These are phyloP conservation scores for Exophiala sideris DNA, from an alignment of 2,329 filamentous ascomycete species.

Conservation along the genomic window DNA sequence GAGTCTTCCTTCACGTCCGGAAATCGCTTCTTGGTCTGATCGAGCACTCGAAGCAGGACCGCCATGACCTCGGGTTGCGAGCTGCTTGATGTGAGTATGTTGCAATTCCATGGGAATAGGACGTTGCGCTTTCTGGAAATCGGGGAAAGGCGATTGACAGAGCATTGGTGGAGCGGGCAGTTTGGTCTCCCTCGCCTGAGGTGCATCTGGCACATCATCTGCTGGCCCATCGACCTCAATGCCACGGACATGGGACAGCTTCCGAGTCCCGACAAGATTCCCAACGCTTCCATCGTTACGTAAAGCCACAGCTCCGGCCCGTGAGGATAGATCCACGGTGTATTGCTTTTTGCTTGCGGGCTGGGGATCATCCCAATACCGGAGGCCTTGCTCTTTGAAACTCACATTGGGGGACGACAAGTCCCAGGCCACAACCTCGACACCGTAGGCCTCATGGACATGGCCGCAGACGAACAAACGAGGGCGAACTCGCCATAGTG, in stretches of 20 bases:
- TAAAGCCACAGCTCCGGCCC: constrained; percentile 6
- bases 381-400: constrained; percentile 34
- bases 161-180: background rate
- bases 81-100: background rate
- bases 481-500: constrained; percentile 48
- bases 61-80: constrained; percentile 7
- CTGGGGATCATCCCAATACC: constrained; percentile 47
- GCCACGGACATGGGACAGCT: constrained; percentile 19
- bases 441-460: constrained; percentile 56
- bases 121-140: constrained; percentile 15
- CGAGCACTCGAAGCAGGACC: constrained; percentile 19
- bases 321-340: constrained; percentile 48
- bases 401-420: constrained; percentile 25
- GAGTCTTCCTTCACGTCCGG: constrained; percentile 39
- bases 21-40: constrained; percentile 21
- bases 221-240: constrained; percentile 9
- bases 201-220: background rate
- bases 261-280: background rate
- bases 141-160: constrained; percentile 13
- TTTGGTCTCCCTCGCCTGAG: constrained; percentile 36
- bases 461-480: constrained; percentile 57
- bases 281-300: constrained; percentile 17
- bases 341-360: constrained; percentile 52
- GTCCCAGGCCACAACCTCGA: constrained; percentile 51
- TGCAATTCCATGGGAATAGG: constrained; percentile 3